phyloP scores from a whole-genome alignment of 2,329 filamentous ascomycete species.

The Fusarium incarnatum region DNA sequence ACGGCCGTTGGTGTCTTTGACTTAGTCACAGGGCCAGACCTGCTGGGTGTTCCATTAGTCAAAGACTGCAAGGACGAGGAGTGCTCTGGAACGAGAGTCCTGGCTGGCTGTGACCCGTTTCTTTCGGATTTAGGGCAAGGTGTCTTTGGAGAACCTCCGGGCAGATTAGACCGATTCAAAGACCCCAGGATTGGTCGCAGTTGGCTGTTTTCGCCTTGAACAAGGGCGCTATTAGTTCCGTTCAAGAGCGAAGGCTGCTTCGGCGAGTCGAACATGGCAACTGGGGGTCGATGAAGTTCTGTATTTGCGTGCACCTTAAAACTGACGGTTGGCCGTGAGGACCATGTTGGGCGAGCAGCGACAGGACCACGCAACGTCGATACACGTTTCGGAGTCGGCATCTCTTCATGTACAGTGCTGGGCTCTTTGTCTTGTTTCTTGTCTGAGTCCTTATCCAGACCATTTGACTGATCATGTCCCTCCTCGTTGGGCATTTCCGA shows the following conservation, averaged over 20 bases:
- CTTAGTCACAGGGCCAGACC: constrained; percentile 3
- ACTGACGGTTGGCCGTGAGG: constrained; percentile 40
- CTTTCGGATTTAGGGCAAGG: constrained; percentile 18
- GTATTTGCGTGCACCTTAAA: constrained; percentile 41
- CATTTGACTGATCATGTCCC: background rate
- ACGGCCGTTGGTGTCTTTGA: constrained; percentile 10
- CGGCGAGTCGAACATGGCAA: constrained; percentile 33
- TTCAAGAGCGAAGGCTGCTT: constrained; percentile 18
- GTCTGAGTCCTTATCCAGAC: background rate
- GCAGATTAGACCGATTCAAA: constrained; percentile 21
- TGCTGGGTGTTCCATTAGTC: background rate
- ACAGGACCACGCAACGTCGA: constrained; percentile 32
- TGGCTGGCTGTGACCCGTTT: constrained; percentile 1
- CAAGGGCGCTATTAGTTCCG: constrained; percentile 35
- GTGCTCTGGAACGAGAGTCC: constrained; percentile 1
- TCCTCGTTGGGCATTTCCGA: background rate
- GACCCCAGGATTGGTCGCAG: constrained; percentile 37
- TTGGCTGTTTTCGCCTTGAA: constrained; percentile 39
- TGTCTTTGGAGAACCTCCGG: constrained; percentile 24
- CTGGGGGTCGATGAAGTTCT: constrained; percentile 42
- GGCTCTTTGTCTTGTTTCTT: background rate
- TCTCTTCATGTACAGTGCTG: constrained; percentile 4
- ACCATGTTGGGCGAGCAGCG: constrained; percentile 29
- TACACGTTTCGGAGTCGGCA: constrained; percentile 6
- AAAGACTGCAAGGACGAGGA: background rate